Percentiles rank a stretch among this genome's conserved stretches.
phyloP scores from a whole-genome alignment of 257 asterid genomes.

The Ehretia macrophylla region DNA sequence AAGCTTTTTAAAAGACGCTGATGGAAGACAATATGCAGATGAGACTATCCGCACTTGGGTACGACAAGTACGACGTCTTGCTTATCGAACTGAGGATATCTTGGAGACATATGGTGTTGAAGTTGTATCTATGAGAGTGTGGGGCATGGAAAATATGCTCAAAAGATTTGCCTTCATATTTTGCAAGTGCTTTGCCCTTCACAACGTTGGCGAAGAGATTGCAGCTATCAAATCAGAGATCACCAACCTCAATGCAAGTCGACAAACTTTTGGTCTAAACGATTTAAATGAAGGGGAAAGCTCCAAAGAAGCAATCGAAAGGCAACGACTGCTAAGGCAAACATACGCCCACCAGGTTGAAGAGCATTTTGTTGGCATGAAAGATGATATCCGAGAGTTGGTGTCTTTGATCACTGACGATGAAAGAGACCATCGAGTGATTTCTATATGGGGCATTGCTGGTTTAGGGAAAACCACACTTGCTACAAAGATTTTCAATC shows the following conservation, averaged over 20 bases:
- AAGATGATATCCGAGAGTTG: background rate
- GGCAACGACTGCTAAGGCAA: background rate
- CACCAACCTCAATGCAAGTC: background rate
- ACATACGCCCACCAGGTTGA: constrained; percentile 8
- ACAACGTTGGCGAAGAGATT: constrained; percentile 4
- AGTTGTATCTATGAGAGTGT: background rate
- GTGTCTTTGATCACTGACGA: background rate
- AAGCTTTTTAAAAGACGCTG: background rate
- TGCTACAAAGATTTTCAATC: constrained; percentile 3
- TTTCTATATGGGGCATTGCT: constrained; percentile 8
- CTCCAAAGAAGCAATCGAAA: too few relatives aligned
- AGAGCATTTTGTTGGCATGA: constrained; percentile 10
- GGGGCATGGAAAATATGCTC: background rate
- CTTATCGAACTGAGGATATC: background rate
- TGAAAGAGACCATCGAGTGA: background rate
- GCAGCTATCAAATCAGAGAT: background rate
- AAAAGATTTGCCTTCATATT: background rate
- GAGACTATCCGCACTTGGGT: background rate
- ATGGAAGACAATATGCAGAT: background rate
- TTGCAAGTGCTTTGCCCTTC: background rate
- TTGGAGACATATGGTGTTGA: background rate
- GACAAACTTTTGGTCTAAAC: background rate
- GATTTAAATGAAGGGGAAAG: background rate
- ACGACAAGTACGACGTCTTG: background rate
- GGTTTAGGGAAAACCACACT: constrained; percentile 19